phyloP scores from a whole-genome alignment of 1,284 basidiomycete species.

The Sphagnurus paluster region DNA sequence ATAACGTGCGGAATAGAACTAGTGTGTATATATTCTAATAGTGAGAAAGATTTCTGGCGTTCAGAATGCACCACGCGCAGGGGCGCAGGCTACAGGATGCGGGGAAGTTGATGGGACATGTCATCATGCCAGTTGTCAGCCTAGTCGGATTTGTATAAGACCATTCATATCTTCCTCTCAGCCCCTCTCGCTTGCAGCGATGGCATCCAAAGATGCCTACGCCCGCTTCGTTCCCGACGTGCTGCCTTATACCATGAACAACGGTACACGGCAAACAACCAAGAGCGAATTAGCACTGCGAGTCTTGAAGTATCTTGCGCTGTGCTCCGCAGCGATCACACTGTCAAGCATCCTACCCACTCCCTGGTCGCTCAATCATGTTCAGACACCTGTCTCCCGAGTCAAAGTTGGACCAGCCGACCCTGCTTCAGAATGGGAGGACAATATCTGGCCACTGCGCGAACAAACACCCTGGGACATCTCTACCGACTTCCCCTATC shows the following conservation, averaged over 20 bases:
- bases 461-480: conserved; percentile 71
- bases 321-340: conserved; percentile 20
- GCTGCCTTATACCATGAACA: conserved; percentile 12
- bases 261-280: conserved; percentile 6
- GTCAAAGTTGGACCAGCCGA: conserved; percentile 21
- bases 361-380: conserved; percentile 22
- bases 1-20: too few relatives aligned
- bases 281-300: conserved; percentile 11
- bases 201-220: conserved; percentile 17
- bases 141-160: too few relatives aligned
- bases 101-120: not conserved
- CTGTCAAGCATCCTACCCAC: conserved; percentile 24
- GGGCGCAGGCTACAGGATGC: too few relatives aligned
- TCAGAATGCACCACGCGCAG: too few relatives aligned
- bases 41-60: too few relatives aligned
- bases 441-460: conserved; percentile 66
- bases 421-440: conserved; percentile 40
- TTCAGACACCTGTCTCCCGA: conserved; percentile 10
- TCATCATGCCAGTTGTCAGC: not conserved
- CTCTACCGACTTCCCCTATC: conserved; percentile 72
- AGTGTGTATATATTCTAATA: too few relatives aligned
- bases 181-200: too few relatives aligned
- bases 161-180: too few relatives aligned
- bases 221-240: conserved; percentile 1
- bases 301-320: conserved; percentile 18